Conservation (phyloP, 1,139 yeast genomes). For the Diutina mesorugosa region DNA sequence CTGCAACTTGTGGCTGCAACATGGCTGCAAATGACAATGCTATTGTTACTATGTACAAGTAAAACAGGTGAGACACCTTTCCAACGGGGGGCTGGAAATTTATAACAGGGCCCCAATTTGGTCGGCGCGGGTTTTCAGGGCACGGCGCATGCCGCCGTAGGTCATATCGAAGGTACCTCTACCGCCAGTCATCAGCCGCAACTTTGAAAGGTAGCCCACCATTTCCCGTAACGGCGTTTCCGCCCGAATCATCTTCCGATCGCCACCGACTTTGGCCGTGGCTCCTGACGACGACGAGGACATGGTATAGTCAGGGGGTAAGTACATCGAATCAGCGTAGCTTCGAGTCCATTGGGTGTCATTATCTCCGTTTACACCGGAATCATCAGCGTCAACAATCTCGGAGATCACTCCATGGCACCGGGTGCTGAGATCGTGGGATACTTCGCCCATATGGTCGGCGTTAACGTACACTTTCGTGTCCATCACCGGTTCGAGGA, state of each 20-base stretch:
- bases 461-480: slow-evolving; percentile 58
- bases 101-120: not conserved
- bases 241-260: slow-evolving; percentile 51
- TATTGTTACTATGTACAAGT: not conserved
- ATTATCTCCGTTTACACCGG: slow-evolving; percentile 27
- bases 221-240: slow-evolving; percentile 78
- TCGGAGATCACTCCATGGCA: slow-evolving; percentile 57
- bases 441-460: slow-evolving; percentile 68
- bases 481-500: slow-evolving; percentile 83
- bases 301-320: slow-evolving; percentile 49
- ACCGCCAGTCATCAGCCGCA: slow-evolving; percentile 83
- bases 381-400: slow-evolving; percentile 53
- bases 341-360: slow-evolving; percentile 30
- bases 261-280: not conserved
- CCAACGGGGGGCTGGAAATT: too few species aligned
- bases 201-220: slow-evolving; percentile 73
- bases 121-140: slow-evolving; percentile 9
- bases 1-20: not conserved
- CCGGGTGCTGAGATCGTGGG: slow-evolving; percentile 62
- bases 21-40: not conserved
- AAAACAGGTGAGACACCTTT: not conserved
- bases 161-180: slow-evolving; percentile 76
- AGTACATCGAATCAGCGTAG: slow-evolving; percentile 37
- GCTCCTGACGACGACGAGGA: slow-evolving; percentile 8
- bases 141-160: slow-evolving; percentile 59